Percentiles rank a stretch among this genome's conserved stretches.
phyloP scores from a whole-genome alignment of 768 basidiomycete species.

The Auricularia sp. region DNA sequence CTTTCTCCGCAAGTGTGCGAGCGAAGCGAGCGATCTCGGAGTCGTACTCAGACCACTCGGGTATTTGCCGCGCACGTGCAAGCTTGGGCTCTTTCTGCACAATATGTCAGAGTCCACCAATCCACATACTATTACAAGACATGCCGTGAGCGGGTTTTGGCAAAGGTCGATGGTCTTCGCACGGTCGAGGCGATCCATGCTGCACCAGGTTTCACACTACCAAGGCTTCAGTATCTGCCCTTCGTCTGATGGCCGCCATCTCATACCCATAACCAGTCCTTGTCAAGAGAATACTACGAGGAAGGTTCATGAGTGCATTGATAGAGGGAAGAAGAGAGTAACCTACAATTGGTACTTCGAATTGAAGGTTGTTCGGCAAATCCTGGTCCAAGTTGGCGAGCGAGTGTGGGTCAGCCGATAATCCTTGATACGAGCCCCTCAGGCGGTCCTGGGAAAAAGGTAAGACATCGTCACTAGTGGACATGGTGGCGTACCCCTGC shows the following conservation, averaged over 20 bases:
- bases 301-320: no score
- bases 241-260: conserved; percentile 5
- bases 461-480: background rate
- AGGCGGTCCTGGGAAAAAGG: conserved; percentile 57
- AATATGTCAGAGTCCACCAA: background rate
- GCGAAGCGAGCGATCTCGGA: conserved; percentile 80
- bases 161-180: conserved; percentile 92
- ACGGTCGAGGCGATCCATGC: conserved; percentile 69
- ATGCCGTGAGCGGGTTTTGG: conserved; percentile 83
- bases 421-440: conserved; percentile 82
- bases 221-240: conserved; percentile 5
- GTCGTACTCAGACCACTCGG: conserved; percentile 97
- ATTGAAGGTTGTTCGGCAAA: conserved; percentile 90
- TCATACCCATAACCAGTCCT: conserved; percentile 94
- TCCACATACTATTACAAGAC: background rate
- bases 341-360: conserved; percentile 85
- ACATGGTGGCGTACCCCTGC: conserved; percentile 37
- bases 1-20: conserved; percentile 56
- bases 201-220: conserved; percentile 98
- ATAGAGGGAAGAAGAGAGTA: background rate
- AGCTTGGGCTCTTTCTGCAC: conserved; percentile 94
- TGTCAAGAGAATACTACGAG: conserved; percentile 67
- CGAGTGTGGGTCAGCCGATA: conserved; percentile 91
- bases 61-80: conserved; percentile 84
- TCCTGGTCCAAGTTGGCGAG: conserved; percentile 96